A percentile compares a stretch with the other conserved stretches of the same genome.
These are phyloP conservation scores for Candolleomyces aberdarensis DNA, from an alignment of 768 basidiomycete species.

Conservation along the genomic window DNA sequence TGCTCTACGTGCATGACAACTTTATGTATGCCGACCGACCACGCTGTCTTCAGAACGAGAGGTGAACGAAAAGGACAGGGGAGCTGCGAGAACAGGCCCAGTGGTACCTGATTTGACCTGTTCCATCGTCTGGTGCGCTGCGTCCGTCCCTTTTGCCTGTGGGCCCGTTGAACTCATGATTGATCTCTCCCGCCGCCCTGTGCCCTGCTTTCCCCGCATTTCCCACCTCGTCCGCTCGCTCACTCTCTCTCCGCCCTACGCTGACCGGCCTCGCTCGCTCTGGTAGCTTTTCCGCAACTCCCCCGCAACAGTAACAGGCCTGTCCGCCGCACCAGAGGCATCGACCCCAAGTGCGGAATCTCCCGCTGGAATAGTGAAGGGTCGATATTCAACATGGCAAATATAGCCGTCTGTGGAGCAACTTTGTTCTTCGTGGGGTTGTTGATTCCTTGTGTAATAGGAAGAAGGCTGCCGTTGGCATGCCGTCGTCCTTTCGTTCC, in stretches of 20 bases:
- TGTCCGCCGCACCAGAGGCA: constrained; percentile 64
- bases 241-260: no score
- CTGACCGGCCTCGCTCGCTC: no score
- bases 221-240: no score
- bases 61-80: no score
- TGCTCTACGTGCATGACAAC: no score
- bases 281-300: constrained; percentile 40
- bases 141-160: no score
- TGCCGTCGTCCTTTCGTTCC: constrained; percentile 12
- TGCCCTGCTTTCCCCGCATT: no score
- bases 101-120: constrained; percentile 89
- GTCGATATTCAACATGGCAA: constrained; percentile 79
- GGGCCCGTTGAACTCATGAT: no score
- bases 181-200: no score
- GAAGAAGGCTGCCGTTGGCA: constrained; percentile 83
- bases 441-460: constrained; percentile 57
- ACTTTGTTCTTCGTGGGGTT: constrained; percentile 57
- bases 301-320: constrained; percentile 28
- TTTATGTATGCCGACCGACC: no score
- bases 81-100: constrained; percentile 70
- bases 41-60: no score
- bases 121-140: constrained; percentile 83
- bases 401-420: constrained; percentile 78
- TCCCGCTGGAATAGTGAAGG: constrained; percentile 53
- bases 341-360: constrained; percentile 82